These are phyloP conservation scores for Adenanthera pavonina DNA, from an alignment of 306 rosid species.

Conservation along the genomic window DNA sequence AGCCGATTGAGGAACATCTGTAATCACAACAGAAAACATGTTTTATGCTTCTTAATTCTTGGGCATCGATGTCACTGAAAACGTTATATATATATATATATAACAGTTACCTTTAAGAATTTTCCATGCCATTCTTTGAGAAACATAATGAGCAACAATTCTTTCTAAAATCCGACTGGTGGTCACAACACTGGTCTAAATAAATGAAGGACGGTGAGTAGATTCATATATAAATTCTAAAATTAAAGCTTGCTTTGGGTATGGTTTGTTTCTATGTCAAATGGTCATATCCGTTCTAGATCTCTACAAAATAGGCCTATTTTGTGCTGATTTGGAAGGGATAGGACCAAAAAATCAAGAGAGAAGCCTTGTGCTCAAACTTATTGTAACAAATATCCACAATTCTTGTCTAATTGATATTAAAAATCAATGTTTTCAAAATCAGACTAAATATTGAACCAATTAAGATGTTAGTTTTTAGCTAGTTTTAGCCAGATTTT, in stretches of 20 bases:
- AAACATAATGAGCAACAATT: constrained; percentile 60
- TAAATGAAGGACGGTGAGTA: not conserved
- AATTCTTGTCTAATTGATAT: not conserved
- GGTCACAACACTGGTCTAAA: constrained; percentile 67
- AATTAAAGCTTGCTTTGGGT: constrained; percentile 9
- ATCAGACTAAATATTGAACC: too few species aligned
- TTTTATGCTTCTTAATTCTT: too few species aligned
- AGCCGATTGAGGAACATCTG: constrained; percentile 82
- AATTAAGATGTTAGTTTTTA: too few species aligned
- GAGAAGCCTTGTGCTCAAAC: too few species aligned
- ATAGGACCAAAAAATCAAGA: too few species aligned
- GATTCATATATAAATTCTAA: not conserved
- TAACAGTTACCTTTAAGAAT: constrained; percentile 73
- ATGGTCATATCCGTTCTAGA: too few species aligned
- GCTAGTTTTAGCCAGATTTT: too few species aligned
- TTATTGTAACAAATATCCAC: constrained; percentile 1
- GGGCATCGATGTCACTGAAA: not conserved
- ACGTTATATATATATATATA: not conserved
- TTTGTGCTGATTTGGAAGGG: too few species aligned
- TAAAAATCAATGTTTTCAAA: too few species aligned
- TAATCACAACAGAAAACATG: constrained; percentile 25
- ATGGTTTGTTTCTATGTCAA: too few species aligned
- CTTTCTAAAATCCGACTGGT: constrained; percentile 85
- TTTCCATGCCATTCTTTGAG: constrained; percentile 83
- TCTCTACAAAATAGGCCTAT: too few species aligned